Conservation (phyloP, 805 yeast species). For the Candida maesae region DNA sequence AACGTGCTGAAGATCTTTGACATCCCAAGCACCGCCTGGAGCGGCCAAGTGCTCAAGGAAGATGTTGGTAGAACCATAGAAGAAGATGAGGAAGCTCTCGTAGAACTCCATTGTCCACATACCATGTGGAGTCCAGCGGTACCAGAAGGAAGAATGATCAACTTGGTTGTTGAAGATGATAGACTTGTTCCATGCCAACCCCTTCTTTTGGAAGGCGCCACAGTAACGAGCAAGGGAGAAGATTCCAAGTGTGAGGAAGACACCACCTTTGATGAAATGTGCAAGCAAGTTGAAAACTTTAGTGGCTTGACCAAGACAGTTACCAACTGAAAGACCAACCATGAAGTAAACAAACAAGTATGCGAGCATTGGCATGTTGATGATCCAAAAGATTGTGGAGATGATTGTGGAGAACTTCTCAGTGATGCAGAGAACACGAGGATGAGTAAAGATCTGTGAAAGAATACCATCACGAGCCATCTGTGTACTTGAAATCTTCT, state of each 20-base stretch:
- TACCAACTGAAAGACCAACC: constrained; percentile 59
- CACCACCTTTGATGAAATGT: constrained; percentile 95
- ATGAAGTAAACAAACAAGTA: constrained; percentile 54
- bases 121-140: constrained; percentile 34
- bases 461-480: constrained; percentile 32
- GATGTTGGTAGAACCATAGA: constrained; percentile 86
- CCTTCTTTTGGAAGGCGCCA: constrained; percentile 71
- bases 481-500: constrained; percentile 9
- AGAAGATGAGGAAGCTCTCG: constrained; percentile 74
- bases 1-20: constrained; percentile 85
- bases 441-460: constrained; percentile 32
- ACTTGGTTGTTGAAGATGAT: constrained; percentile 27
- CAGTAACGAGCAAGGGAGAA: constrained; percentile 81
- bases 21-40: constrained; percentile 79
- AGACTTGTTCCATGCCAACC: constrained; percentile 89
- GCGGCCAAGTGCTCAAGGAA: constrained; percentile 86
- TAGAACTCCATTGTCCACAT: constrained; percentile 79
- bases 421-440: constrained; percentile 21
- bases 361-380: constrained; percentile 64
- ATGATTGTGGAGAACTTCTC: constrained; percentile 25
- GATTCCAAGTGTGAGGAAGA: constrained; percentile 72
- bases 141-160: constrained; percentile 25
- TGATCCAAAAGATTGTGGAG: constrained; percentile 40
- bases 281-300: constrained; percentile 81
- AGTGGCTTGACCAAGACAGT: constrained; percentile 61